Percentiles rank a stretch among this genome's conserved stretches.
These are phyloP conservation scores for Margaritispora aquatica DNA, from an alignment of 495 filamentous ascomycete genomes.

Conservation along the genomic window DNA sequence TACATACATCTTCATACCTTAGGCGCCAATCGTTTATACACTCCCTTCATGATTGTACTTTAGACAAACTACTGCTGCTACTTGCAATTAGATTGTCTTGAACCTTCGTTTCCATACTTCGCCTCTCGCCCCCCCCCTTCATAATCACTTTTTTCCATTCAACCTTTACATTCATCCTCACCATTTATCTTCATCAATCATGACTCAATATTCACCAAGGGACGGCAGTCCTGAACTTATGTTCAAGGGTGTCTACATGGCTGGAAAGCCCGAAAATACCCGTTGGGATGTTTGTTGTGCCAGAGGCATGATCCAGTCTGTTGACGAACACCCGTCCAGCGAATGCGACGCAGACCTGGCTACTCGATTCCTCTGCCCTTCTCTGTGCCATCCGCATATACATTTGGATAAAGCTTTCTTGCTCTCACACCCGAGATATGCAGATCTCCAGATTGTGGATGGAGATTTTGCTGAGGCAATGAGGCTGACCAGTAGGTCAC, in stretches of 20 bases:
- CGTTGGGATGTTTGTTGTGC: conserved; percentile 18
- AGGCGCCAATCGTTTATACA: neutral
- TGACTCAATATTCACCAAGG: neutral
- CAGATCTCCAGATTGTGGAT: conserved; percentile 47
- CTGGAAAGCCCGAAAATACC: conserved; percentile 16
- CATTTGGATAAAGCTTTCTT: conserved; percentile 74
- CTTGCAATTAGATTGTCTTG: neutral
- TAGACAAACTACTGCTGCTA: neutral
- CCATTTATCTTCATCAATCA: neutral
- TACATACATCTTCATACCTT: too few species aligned
- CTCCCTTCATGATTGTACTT: neutral
- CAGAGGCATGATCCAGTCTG: conserved; percentile 14
- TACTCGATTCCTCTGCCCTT: conserved; percentile 41
- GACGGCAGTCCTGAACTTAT: neutral
- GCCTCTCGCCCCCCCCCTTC: neutral
- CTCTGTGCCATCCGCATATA: conserved; percentile 68
- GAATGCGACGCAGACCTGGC: neutral
- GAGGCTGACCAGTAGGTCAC: conserved; percentile 38
- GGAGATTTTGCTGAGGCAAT: conserved; percentile 66
- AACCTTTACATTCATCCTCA: neutral
- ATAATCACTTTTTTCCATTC: neutral
- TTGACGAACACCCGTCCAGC: conserved; percentile 2
- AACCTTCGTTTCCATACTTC: too few species aligned
- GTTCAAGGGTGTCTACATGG: conserved; percentile 14
- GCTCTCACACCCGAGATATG: conserved; percentile 48